Conservation (phyloP, 139 green algal species). For the Gonium pectorale region DNA sequence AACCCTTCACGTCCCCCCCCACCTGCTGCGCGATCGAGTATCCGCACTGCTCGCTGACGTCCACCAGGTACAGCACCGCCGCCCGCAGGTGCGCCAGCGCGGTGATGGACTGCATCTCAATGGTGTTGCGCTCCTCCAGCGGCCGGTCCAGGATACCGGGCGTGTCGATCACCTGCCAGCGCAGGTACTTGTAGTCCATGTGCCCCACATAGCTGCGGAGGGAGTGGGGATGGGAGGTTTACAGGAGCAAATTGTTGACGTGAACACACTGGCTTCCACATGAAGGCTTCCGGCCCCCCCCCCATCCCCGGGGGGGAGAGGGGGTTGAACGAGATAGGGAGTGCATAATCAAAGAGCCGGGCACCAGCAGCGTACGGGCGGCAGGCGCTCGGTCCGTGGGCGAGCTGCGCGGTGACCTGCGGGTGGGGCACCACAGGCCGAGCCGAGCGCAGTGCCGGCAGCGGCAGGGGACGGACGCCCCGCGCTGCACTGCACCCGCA, state of each 20-base stretch:
- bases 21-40: conserved; percentile 94
- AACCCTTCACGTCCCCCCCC: background rate
- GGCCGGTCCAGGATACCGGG: conserved; percentile 98
- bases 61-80: conserved; percentile 97
- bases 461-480: too few species aligned
- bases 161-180: conserved; percentile 95
- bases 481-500: too few species aligned
- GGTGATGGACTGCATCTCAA: conserved; percentile 98
- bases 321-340: background rate
- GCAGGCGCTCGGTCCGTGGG: too few species aligned
- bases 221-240: conserved; percentile 50
- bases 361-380: too few species aligned
- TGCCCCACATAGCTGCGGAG: conserved; percentile 95
- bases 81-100: conserved; percentile 97
- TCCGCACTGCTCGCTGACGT: conserved; percentile 95
- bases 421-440: too few species aligned
- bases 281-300: too few species aligned
- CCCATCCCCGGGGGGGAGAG: background rate
- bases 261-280: too few species aligned
- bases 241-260: too few species aligned
- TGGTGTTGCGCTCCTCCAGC: conserved; percentile 99
- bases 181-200: conserved; percentile 98
- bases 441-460: too few species aligned
- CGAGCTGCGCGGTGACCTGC: too few species aligned
- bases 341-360: too few species aligned